Percentiles rank a stretch among this genome's conserved stretches.
These are phyloP conservation scores for Grigorovia jiainica DNA, from an alignment of 805 yeast genomes.

Conservation along the genomic window DNA sequence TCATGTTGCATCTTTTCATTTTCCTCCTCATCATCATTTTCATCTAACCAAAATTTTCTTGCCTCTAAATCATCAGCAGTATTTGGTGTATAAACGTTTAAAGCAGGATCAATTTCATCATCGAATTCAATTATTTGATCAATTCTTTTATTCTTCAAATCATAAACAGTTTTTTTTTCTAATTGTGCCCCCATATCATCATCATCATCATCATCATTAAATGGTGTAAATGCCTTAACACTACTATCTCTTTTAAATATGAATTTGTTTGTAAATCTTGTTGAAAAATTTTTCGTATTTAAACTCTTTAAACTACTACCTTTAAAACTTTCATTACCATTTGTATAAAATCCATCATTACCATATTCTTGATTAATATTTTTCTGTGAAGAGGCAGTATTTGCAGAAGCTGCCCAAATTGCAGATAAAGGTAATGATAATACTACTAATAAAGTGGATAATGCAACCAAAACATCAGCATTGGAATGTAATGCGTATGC, in stretches of 20 bases:
- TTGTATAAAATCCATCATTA: constrained; percentile 14
- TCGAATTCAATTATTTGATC: constrained; percentile 1
- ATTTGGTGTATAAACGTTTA: constrained; percentile 25
- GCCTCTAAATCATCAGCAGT: constrained; percentile 31
- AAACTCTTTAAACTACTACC: constrained; percentile 8
- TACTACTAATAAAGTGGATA: constrained; percentile 55
- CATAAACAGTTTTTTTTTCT: background rate
- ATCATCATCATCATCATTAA: too few species aligned
- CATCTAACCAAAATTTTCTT: constrained; percentile 27
- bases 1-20: too few species aligned
- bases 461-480: constrained; percentile 36
- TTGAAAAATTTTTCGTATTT: background rate
- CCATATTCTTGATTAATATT: constrained; percentile 25
- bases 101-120: background rate
- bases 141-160: background rate
- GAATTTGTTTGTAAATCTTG: background rate
- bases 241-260: background rate
- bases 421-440: constrained; percentile 74
- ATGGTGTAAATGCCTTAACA: background rate
- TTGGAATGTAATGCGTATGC: constrained; percentile 35
- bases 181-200: too few species aligned
- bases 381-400: constrained; percentile 37
- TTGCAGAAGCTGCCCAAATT: constrained; percentile 76
- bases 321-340: constrained; percentile 7
- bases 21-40: background rate